Evolutionary conservation across 768 basidiomycete species (phyloP).

Genomic region (Serendipita sp.): DNA sequence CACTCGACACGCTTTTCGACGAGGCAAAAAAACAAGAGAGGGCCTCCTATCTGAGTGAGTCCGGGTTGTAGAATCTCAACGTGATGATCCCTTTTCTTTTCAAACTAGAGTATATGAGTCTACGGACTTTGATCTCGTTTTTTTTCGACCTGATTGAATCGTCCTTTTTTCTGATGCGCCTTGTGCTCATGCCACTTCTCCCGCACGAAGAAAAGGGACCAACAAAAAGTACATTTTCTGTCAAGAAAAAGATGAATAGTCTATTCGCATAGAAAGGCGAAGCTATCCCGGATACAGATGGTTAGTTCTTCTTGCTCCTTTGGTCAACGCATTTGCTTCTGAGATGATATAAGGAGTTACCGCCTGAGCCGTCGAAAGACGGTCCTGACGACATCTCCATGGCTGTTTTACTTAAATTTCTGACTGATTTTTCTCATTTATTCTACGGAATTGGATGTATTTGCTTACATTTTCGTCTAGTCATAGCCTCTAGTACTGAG

Average conservation of each 20-base stretch:
- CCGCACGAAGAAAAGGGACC: background rate
- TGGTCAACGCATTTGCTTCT: background rate
- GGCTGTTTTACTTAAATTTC: background rate
- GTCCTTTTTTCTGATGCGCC: background rate
- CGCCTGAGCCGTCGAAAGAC: background rate
- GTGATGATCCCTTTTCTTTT: background rate
- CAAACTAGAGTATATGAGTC: slow-evolving; percentile 3
- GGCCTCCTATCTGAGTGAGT: too few species aligned
- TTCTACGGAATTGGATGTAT: background rate
- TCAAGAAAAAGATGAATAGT: too few species aligned
- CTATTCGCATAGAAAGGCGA: too few species aligned
- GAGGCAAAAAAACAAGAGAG: too few species aligned
- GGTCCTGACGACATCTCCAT: background rate
- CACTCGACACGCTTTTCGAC: too few species aligned
- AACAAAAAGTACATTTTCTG: background rate
- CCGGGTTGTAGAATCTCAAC: too few species aligned
- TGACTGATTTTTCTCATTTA: background rate
- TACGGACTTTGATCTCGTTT: background rate
- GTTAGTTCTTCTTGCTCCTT: background rate
- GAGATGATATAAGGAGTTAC: background rate
- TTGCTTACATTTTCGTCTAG: background rate
- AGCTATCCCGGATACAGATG: background rate
- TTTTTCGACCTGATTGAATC: background rate
- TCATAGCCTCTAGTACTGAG: background rate
- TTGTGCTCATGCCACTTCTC: background rate